These are phyloP conservation scores for Pyrrhoderma lamaoense DNA, from an alignment of 1,284 basidiomycete species.

Conservation along the genomic window DNA sequence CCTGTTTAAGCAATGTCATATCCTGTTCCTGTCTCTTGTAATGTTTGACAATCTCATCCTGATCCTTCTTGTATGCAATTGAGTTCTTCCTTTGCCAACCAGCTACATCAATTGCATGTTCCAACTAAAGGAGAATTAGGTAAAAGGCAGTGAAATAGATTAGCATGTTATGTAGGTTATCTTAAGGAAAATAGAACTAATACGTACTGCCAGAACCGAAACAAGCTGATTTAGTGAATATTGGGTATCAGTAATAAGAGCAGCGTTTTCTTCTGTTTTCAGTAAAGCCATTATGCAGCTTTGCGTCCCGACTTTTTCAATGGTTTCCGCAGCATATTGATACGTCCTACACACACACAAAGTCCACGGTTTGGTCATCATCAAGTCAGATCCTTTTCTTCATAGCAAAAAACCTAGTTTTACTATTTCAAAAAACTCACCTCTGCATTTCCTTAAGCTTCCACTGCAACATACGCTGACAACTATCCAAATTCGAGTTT, in stretches of 20 bases:
- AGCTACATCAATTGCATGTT: constrained; percentile 15
- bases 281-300: constrained; percentile 19
- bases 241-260: constrained; percentile 21
- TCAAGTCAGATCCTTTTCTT: no score
- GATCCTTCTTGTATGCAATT: constrained; percentile 1
- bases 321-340: constrained; percentile 19
- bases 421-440: no score
- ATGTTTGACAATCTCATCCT: no score
- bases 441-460: constrained; percentile 18
- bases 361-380: background rate
- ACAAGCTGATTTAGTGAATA: constrained; percentile 21
- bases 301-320: constrained; percentile 21
- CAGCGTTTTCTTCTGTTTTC: constrained; percentile 20
- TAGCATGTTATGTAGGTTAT: no score
- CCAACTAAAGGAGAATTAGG: constrained; percentile 6
- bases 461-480: background rate
- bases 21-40: no score
- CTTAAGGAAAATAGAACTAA: background rate
- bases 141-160: background rate
- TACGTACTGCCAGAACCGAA: constrained; percentile 21
- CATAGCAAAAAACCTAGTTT: no score
- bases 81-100: constrained; percentile 17
- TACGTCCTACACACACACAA: constrained; percentile 17
- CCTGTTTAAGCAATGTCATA: background rate
- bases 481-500: constrained; percentile 3